Evolutionary conservation across 306 rosid genomes (phyloP).

Genomic region (Pyrus betulifolia): DNA sequence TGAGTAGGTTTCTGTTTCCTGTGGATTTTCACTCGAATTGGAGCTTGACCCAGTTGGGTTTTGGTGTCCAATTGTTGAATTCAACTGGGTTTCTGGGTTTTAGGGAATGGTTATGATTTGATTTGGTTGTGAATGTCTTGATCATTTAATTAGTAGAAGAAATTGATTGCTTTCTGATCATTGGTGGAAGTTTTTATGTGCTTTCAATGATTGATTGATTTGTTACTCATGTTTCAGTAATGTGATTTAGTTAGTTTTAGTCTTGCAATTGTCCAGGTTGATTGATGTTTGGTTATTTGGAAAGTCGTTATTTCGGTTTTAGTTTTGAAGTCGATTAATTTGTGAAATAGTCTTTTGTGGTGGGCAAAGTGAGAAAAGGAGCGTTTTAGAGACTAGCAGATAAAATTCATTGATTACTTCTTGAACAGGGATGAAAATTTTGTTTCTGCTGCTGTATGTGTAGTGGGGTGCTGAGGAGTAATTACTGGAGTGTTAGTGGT

Average conservation of each 20-base stretch:
- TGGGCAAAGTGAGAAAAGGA: not conserved
- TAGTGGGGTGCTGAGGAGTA: too few relatives aligned
- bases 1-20: constrained; percentile 15
- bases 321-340: not conserved
- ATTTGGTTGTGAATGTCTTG: not conserved
- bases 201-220: not conserved
- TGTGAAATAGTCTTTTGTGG: not conserved
- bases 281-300: not conserved
- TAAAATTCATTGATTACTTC: not conserved
- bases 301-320: not conserved
- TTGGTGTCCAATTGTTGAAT: not conserved
- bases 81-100: not conserved
- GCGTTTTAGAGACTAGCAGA: not conserved
- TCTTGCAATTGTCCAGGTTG: not conserved
- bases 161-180: not conserved
- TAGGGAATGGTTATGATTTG: not conserved
- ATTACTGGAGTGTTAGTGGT: too few relatives aligned
- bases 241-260: not conserved
- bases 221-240: not conserved
- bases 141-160: not conserved
- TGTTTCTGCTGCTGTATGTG: too few relatives aligned
- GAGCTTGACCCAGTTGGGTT: not conserved
- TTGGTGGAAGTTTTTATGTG: not conserved
- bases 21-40: not conserved
- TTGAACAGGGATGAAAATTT: not conserved